phyloP scores from a whole-genome alignment of 192 early-diverging fungal species.

The Coemansia sp. region DNA sequence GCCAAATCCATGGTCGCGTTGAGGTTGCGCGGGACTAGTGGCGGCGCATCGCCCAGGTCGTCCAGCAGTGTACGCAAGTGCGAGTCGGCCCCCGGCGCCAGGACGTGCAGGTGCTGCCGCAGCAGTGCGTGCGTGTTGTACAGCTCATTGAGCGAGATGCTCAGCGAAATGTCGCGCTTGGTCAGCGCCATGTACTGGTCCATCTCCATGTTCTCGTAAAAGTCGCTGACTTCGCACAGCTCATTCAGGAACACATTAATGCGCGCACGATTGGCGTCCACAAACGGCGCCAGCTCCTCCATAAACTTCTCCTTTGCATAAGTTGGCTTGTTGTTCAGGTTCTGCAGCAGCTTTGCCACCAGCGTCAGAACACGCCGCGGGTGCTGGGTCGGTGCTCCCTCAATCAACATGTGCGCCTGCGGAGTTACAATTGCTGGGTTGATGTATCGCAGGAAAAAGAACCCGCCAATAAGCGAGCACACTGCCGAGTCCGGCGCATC shows the following conservation, averaged over 20 bases:
- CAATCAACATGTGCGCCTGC: constrained; percentile 90
- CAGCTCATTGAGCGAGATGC: constrained; percentile 93
- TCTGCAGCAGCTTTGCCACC: constrained; percentile 93
- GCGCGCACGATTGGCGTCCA: constrained; percentile 81
- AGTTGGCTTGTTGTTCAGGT: constrained; percentile 90
- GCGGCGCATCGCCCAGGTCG: constrained; percentile 73
- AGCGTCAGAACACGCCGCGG: constrained; percentile 88
- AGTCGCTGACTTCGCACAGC: constrained; percentile 91
- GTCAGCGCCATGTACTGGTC: constrained; percentile 96
- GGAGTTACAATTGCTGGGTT: constrained; percentile 98
- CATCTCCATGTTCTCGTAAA: constrained; percentile 96
- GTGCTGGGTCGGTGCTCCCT: constrained; percentile 72
- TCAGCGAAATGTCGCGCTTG: constrained; percentile 84
- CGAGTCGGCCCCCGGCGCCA: constrained; percentile 78
- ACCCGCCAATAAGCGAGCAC: constrained; percentile 94
- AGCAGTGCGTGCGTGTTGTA: constrained; percentile 88
- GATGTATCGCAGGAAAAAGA: constrained; percentile 95
- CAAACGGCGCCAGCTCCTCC: constrained; percentile 84
- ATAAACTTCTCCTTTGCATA: constrained; percentile 92
- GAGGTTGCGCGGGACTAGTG: constrained; percentile 42
- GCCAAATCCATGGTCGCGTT: constrained; percentile 51
- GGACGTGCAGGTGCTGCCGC: constrained; percentile 74
- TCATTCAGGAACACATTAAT: constrained; percentile 89
- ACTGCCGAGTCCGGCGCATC: constrained; percentile 84
- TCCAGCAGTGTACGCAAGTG: constrained; percentile 77